Percentiles rank a stretch among this genome's conserved stretches.
Conservation (phyloP, 768 basidiomycete species). For the Mycena pura region DNA sequence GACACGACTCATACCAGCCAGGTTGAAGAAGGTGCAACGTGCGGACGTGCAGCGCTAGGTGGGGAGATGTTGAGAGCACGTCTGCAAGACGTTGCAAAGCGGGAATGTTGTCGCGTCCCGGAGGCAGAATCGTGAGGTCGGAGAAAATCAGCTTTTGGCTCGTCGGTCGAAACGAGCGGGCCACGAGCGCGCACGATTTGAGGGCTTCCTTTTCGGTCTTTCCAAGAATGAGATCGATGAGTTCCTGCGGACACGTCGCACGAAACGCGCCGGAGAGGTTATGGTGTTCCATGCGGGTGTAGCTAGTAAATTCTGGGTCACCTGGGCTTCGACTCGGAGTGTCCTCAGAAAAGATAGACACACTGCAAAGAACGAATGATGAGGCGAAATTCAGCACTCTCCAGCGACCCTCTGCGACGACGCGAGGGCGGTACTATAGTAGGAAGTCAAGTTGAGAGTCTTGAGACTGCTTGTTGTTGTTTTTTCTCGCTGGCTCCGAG, state of each 20-base stretch:
- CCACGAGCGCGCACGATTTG: slow-evolving; percentile 9
- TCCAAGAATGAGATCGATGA: slow-evolving; percentile 1
- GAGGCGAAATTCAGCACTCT: background rate
- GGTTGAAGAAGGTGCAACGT: slow-evolving; percentile 8
- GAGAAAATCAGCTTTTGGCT: slow-evolving; percentile 12
- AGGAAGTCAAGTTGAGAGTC: background rate
- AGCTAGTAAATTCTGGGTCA: slow-evolving; percentile 7
- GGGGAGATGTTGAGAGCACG: slow-evolving; percentile 4
- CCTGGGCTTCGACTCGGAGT: slow-evolving; percentile 5
- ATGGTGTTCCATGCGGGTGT: slow-evolving; percentile 2
- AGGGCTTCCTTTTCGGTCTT: slow-evolving; percentile 1
- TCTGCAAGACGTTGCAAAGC: slow-evolving; percentile 2
- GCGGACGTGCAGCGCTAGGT: slow-evolving; percentile 6
- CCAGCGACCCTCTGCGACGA: background rate
- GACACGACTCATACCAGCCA: background rate
- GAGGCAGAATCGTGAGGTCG: slow-evolving; percentile 10
- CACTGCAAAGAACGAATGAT: background rate
- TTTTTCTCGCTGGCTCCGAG: background rate
- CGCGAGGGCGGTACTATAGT: background rate
- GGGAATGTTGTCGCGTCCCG: slow-evolving; percentile 1
- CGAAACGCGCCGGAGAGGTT: background rate
- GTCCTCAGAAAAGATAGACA: background rate
- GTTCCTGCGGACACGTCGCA: slow-evolving; percentile 2
- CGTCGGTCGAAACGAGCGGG: slow-evolving; percentile 7
- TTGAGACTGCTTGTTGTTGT: background rate